Evolutionary conservation across 768 basidiomycete genomes (phyloP).

Genomic region (Hericium alpestre): DNA sequence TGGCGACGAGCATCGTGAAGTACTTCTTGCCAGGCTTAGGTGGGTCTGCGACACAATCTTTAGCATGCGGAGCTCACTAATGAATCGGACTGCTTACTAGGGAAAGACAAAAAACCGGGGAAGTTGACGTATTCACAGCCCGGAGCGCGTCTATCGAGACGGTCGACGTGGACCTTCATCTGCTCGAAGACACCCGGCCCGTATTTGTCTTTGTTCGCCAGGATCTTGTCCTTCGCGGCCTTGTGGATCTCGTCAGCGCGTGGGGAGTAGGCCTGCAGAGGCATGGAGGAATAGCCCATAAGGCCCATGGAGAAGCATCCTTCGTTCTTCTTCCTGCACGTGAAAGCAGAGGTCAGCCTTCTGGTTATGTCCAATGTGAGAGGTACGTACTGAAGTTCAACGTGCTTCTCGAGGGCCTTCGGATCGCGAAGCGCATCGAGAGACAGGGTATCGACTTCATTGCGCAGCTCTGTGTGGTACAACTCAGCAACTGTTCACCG

Average conservation of each 20-base stretch:
- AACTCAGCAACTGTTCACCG: neutral
- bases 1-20: neutral
- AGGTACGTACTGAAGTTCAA: conserved; percentile 5
- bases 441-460: conserved; percentile 4
- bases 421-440: conserved; percentile 4
- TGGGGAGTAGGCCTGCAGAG: conserved; percentile 1
- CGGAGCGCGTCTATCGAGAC: conserved; percentile 1
- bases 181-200: conserved; percentile 6
- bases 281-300: conserved; percentile 1
- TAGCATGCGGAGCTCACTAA: too few species aligned
- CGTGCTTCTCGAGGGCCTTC: conserved; percentile 2
- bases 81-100: neutral
- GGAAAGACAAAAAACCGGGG: neutral
- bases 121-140: neutral
- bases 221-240: conserved; percentile 2
- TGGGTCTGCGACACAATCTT: neutral
- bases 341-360: neutral
- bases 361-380: neutral
- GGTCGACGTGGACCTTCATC: conserved; percentile 4
- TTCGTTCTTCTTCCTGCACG: neutral
- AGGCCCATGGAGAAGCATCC: neutral
- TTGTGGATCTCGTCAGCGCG: conserved; percentile 2
- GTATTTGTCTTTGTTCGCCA: neutral
- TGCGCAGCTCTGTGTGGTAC: conserved; percentile 1
- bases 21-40: conserved; percentile 4